A percentile compares a stretch with the other conserved stretches of the same genome.
phyloP scores from a whole-genome alignment of 768 basidiomycete species.

The Gautieria morchelliformis region DNA sequence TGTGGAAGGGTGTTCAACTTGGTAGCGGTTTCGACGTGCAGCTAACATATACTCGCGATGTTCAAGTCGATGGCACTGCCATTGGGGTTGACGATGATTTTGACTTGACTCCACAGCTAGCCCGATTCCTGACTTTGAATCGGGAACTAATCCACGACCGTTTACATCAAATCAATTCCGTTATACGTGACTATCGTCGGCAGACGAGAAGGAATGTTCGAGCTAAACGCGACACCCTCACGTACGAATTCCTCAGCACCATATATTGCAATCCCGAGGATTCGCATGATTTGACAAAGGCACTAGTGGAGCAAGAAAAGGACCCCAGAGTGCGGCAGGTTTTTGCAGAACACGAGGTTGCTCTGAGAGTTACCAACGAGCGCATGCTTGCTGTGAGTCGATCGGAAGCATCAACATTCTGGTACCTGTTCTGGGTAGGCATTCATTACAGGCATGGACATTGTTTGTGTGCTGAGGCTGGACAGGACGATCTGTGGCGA shows the following conservation, averaged over 20 bases:
- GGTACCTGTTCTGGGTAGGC: constrained; percentile 73
- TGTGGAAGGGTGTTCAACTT: constrained; percentile 43
- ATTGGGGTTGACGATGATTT: constrained; percentile 62
- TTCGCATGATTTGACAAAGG: constrained; percentile 33
- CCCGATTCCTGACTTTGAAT: constrained; percentile 54
- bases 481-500: constrained; percentile 67
- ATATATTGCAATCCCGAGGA: constrained; percentile 51
- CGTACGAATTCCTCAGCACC: constrained; percentile 51
- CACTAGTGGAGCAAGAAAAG: constrained; percentile 37
- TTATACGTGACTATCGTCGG: constrained; percentile 41
- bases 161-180: constrained; percentile 35
- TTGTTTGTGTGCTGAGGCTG: neutral
- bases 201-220: constrained; percentile 38
- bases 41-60: constrained; percentile 44
- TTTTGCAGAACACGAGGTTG: constrained; percentile 33
- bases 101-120: constrained; percentile 51
- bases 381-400: constrained; percentile 41
- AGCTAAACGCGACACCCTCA: constrained; percentile 44
- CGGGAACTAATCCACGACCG: constrained; percentile 36
- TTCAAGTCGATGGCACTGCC: constrained; percentile 37
- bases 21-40: constrained; percentile 63
- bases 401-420: constrained; percentile 52
- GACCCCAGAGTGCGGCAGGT: constrained; percentile 49
- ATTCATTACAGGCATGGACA: neutral
- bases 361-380: constrained; percentile 42